Conservation (phyloP, 2,329 filamentous ascomycete species). For the Colletotrichum orbiculare region DNA sequence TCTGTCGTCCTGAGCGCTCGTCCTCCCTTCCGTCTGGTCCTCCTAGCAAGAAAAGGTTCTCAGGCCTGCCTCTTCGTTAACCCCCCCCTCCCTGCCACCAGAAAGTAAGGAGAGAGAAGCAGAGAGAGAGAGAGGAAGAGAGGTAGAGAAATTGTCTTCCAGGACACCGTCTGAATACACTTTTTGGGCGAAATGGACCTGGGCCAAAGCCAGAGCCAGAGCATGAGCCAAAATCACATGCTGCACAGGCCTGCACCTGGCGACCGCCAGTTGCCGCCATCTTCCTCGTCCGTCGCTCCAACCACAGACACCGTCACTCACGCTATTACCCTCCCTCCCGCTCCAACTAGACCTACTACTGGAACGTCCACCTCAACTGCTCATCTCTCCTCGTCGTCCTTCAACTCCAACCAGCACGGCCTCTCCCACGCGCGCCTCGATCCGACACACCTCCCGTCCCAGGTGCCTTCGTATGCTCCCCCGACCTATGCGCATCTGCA, state of each 20-base stretch:
- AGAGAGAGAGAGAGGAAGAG: neutral
- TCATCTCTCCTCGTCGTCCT: slow-evolving; percentile 12
- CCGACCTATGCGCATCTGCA: slow-evolving; percentile 48
- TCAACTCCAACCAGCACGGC: slow-evolving; percentile 23
- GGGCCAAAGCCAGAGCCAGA: slow-evolving; percentile 38
- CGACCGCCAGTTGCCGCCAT: slow-evolving; percentile 38
- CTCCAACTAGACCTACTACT: slow-evolving; percentile 13
- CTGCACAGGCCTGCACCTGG: slow-evolving; percentile 46
- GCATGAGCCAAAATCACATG: slow-evolving; percentile 61
- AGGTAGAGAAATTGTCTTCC: slow-evolving; percentile 2
- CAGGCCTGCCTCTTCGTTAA: slow-evolving; percentile 4
- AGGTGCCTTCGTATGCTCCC: slow-evolving; percentile 49
- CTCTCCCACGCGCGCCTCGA: slow-evolving; percentile 35
- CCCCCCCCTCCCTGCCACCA: slow-evolving; percentile 18
- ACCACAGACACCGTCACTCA: slow-evolving; percentile 9
- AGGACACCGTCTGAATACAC: slow-evolving; percentile 33
- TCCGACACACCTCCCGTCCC: slow-evolving; percentile 39
- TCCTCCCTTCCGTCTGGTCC: slow-evolving; percentile 4
- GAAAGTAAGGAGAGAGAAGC: neutral
- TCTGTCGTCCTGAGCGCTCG: slow-evolving; percentile 1
- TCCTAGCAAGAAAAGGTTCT: no score
- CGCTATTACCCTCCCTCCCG: slow-evolving; percentile 3
- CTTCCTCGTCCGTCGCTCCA: slow-evolving; percentile 29
- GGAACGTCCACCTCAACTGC: slow-evolving; percentile 18
- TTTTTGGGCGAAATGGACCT: slow-evolving; percentile 30